Percentiles rank a stretch among this genome's conserved stretches.
Evolutionary conservation across 2,329 filamentous ascomycete species (phyloP).

Genomic region (Xylaria sp.): DNA sequence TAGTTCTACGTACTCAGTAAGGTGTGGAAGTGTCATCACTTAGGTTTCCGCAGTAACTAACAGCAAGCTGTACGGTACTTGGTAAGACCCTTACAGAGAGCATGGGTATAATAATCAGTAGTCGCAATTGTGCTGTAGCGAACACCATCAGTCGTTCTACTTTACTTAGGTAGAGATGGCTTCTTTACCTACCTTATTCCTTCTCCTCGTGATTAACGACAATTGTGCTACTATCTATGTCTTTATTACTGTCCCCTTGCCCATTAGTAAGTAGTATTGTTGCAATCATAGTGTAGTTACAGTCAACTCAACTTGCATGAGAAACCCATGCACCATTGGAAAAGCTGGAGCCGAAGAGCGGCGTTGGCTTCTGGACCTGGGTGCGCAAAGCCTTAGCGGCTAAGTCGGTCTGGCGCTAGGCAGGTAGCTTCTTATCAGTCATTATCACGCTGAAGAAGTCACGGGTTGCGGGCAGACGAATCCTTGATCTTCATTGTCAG

Average conservation of each 20-base stretch:
- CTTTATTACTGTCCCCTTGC: neutral
- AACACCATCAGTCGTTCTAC: neutral
- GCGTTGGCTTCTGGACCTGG: constrained; percentile 43
- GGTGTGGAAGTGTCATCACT: neutral
- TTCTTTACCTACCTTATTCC: neutral
- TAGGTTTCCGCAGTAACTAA: neutral
- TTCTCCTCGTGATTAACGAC: neutral
- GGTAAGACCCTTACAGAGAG: neutral
- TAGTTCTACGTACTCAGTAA: neutral
- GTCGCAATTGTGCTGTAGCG: neutral
- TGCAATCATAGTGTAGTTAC: constrained; percentile 22
- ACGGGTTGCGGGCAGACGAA: constrained; percentile 39
- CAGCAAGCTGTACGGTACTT: neutral
- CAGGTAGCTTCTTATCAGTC: constrained; percentile 39
- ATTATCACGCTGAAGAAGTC: constrained; percentile 46
- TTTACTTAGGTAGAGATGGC: neutral
- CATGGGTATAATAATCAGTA: neutral
- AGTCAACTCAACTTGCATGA: neutral
- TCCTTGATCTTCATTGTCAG: constrained; percentile 43
- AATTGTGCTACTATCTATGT: neutral
- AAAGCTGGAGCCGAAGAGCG: constrained; percentile 23
- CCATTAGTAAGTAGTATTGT: constrained; percentile 3
- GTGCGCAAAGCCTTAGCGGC: constrained; percentile 12
- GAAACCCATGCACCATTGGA: neutral
- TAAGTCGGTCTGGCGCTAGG: constrained; percentile 17